These are phyloP conservation scores for Microdochium nivale DNA, from an alignment of 2,329 filamentous ascomycete species.

Conservation along the genomic window DNA sequence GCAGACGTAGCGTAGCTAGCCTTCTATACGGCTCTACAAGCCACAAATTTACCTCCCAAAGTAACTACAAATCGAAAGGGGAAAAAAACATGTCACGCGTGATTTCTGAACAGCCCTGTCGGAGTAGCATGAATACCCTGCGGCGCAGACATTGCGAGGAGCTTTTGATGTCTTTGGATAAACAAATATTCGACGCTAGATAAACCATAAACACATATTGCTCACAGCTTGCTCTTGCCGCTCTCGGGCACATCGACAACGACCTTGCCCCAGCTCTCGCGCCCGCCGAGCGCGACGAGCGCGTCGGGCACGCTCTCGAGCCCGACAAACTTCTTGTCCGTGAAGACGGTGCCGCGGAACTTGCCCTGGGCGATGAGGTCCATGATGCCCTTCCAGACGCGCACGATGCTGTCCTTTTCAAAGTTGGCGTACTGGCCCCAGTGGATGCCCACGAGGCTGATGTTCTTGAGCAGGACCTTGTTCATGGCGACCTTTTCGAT, in stretches of 20 bases:
- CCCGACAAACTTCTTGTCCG: slow-evolving; percentile 73
- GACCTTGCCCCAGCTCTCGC: slow-evolving; percentile 94
- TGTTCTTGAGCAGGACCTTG: slow-evolving; percentile 88
- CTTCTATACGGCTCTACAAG: too few relatives aligned
- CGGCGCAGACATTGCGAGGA: too few relatives aligned
- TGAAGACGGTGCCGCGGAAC: slow-evolving; percentile 74
- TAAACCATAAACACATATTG: background rate
- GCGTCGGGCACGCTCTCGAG: slow-evolving; percentile 72
- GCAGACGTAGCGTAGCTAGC: too few relatives aligned
- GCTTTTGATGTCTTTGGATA: too few relatives aligned
- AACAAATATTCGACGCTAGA: background rate
- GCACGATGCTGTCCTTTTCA: slow-evolving; percentile 60
- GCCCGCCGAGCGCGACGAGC: slow-evolving; percentile 64
- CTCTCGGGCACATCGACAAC: slow-evolving; percentile 72
- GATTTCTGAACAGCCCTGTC: too few relatives aligned
- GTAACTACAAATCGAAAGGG: too few relatives aligned
- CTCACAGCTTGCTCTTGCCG: slow-evolving; percentile 45
- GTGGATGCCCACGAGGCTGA: slow-evolving; percentile 79
- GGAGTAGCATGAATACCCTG: too few relatives aligned
- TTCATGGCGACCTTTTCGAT: slow-evolving; percentile 94
- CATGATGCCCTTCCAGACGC: slow-evolving; percentile 78
- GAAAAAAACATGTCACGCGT: too few relatives aligned
- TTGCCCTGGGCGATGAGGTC: slow-evolving; percentile 69
- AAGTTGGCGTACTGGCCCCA: slow-evolving; percentile 79
- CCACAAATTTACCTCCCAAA: too few relatives aligned